phyloP scores from a whole-genome alignment of 148 eudicot genomes.

The Chenopodium formosanum region DNA sequence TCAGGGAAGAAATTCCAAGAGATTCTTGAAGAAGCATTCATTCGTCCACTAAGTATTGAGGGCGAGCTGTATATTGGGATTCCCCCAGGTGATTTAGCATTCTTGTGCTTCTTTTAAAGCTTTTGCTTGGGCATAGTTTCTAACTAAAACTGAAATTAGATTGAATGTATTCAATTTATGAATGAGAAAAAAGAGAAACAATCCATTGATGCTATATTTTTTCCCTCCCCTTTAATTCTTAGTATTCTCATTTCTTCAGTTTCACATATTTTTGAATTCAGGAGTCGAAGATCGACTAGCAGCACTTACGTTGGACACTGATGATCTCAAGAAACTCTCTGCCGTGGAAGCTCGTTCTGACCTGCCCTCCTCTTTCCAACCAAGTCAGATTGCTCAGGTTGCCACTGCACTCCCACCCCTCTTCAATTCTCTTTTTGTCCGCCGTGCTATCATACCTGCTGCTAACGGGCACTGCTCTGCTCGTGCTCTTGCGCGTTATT shows the following conservation, averaged over 20 bases:
- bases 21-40: slow-evolving; percentile 84
- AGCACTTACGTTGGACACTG: slow-evolving; percentile 64
- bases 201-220: background rate
- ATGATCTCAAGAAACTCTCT: slow-evolving; percentile 61
- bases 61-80: slow-evolving; percentile 96
- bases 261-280: slow-evolving; percentile 20
- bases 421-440: slow-evolving; percentile 71
- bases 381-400: slow-evolving; percentile 45
- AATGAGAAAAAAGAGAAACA: too few species aligned
- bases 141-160: too few species aligned
- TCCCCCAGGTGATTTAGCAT: slow-evolving; percentile 73
- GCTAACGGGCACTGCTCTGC: slow-evolving; percentile 98
- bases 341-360: slow-evolving; percentile 45
- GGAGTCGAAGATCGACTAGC: slow-evolving; percentile 97
- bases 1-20: slow-evolving; percentile 87
- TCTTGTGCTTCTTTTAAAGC: background rate
- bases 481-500: slow-evolving; percentile 96
- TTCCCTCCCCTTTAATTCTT: too few species aligned
- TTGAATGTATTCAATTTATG: background rate
- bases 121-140: too few species aligned
- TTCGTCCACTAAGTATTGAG: slow-evolving; percentile 72
- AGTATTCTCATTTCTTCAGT: background rate
- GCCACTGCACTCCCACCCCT: slow-evolving; percentile 56
- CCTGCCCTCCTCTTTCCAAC: slow-evolving; percentile 77
- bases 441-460: slow-evolving; percentile 93